Conservation (phyloP, 768 basidiomycete genomes). For the Cytidiella melzeri region DNA sequence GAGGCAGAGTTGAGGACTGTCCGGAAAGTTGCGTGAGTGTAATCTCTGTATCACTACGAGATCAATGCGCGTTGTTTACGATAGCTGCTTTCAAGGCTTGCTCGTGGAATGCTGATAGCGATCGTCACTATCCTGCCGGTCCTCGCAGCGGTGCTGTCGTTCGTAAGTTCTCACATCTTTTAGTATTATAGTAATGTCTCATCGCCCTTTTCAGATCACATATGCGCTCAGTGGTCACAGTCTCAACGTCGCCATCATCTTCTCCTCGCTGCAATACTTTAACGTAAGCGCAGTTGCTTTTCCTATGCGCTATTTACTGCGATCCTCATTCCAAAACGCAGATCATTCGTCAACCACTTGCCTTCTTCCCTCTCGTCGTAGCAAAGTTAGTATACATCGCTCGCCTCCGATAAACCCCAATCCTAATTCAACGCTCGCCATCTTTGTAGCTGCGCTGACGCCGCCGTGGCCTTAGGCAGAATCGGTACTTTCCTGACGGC, state of each 20-base stretch:
- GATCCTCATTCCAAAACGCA: too few relatives aligned
- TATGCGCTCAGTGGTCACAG: conserved; percentile 56
- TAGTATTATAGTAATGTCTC: not conserved
- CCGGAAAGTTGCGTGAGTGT: conserved; percentile 24
- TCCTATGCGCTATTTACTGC: not conserved
- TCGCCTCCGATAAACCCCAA: not conserved
- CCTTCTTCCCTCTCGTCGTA: conserved; percentile 51
- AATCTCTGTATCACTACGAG: not conserved
- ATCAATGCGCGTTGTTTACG: not conserved
- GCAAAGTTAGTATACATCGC: conserved; percentile 21
- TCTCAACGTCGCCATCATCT: conserved; percentile 67
- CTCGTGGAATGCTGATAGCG: conserved; percentile 32
- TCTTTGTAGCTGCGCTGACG: conserved; percentile 50
- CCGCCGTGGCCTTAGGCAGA: conserved; percentile 71
- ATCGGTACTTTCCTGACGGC: conserved; percentile 79
- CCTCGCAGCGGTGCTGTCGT: conserved; percentile 71
- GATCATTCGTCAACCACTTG: conserved; percentile 54
- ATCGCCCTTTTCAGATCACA: conserved; percentile 40
- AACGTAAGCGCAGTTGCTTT: conserved; percentile 66
- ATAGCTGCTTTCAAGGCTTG: conserved; percentile 13
- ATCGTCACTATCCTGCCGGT: conserved; percentile 49
- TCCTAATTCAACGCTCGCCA: not conserved
- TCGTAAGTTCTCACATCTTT: conserved; percentile 34
- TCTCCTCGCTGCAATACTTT: conserved; percentile 83
- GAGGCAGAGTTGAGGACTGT: conserved; percentile 63